Percentiles rank a stretch among this genome's conserved stretches.
These are phyloP conservation scores for Paraphaeosphaeria sporulosa DNA, from an alignment of 2,329 filamentous ascomycete species.

Conservation along the genomic window DNA sequence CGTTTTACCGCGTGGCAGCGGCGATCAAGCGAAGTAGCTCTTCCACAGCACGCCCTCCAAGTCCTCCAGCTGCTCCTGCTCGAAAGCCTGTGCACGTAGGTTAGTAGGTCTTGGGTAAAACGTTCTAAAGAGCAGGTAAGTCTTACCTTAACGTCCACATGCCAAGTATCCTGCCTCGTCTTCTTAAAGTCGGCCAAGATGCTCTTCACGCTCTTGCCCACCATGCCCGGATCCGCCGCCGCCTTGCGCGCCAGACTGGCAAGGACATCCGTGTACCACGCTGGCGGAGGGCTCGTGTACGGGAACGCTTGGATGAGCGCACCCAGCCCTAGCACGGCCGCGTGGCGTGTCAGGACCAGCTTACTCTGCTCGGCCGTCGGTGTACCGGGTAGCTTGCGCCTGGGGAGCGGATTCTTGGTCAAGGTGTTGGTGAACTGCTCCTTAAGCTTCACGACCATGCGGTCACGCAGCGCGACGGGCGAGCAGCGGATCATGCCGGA, in stretches of 20 bases:
- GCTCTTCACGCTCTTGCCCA: constrained; percentile 93
- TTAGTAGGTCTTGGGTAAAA: constrained; percentile 15
- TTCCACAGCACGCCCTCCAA: constrained; percentile 98
- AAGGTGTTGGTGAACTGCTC: constrained; percentile 80
- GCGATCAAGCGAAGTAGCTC: constrained; percentile 87
- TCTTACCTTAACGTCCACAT: constrained; percentile 93
- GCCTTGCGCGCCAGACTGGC: constrained; percentile 85
- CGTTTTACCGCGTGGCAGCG: not conserved
- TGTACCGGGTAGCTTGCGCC: constrained; percentile 66
- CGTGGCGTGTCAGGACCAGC: constrained; percentile 83
- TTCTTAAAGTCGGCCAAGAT: constrained; percentile 99
- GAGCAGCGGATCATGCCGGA: constrained; percentile 99
- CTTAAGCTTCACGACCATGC: constrained; percentile 78
- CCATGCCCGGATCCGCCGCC: constrained; percentile 86
- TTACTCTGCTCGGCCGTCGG: constrained; percentile 77
- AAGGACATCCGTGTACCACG: constrained; percentile 92
- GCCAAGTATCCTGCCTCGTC: constrained; percentile 98
- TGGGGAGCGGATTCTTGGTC: constrained; percentile 86
- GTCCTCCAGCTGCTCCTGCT: constrained; percentile 90
- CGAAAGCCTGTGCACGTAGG: constrained; percentile 69
- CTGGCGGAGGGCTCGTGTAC: constrained; percentile 89
- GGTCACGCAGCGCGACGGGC: constrained; percentile 77
- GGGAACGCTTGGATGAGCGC: constrained; percentile 95
- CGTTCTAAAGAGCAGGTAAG: not conserved
- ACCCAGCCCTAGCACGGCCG: constrained; percentile 89